A percentile compares a stretch with the other conserved stretches of the same genome.
These are phyloP conservation scores for Amanita rimosa DNA, from an alignment of 768 basidiomycete genomes.

Conservation along the genomic window DNA sequence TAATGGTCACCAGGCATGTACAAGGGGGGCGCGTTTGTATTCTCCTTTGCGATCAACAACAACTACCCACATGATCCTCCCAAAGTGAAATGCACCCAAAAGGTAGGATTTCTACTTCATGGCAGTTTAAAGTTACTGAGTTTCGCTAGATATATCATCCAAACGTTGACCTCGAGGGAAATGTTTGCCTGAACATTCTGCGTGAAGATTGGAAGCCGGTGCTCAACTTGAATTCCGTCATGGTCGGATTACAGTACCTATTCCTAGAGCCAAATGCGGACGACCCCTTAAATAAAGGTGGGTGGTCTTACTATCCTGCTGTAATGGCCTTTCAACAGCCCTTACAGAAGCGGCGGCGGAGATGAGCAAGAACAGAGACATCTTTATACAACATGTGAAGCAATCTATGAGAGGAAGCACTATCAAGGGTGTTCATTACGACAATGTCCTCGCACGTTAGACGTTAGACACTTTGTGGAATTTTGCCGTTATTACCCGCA, in stretches of 20 bases:
- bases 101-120: conserved; percentile 35
- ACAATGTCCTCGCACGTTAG: conserved; percentile 43
- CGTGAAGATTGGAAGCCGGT: conserved; percentile 99
- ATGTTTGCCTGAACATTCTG: conserved; percentile 96
- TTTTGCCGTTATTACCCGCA: neutral
- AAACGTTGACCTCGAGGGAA: conserved; percentile 95
- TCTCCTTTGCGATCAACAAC: conserved; percentile 93
- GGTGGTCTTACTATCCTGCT: conserved; percentile 12
- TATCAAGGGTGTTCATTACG: conserved; percentile 73
- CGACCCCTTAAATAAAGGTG: conserved; percentile 97
- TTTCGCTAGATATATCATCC: conserved; percentile 87
- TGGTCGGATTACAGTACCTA: conserved; percentile 96
- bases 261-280: conserved; percentile 99
- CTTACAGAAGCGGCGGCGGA: conserved; percentile 86
- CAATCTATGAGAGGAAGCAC: conserved; percentile 72
- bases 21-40: conserved; percentile 86
- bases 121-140: conserved; percentile 6
- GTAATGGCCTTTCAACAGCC: conserved; percentile 4
- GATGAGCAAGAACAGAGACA: conserved; percentile 77
- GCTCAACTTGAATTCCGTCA: conserved; percentile 92
- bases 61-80: conserved; percentile 99
- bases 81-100: conserved; percentile 96
- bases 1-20: conserved; percentile 71
- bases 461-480: conserved; percentile 4
- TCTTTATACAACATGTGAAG: conserved; percentile 80